These are phyloP conservation scores for Pseudopediastrum boryanum DNA, from an alignment of 139 green algal species.

Conservation along the genomic window DNA sequence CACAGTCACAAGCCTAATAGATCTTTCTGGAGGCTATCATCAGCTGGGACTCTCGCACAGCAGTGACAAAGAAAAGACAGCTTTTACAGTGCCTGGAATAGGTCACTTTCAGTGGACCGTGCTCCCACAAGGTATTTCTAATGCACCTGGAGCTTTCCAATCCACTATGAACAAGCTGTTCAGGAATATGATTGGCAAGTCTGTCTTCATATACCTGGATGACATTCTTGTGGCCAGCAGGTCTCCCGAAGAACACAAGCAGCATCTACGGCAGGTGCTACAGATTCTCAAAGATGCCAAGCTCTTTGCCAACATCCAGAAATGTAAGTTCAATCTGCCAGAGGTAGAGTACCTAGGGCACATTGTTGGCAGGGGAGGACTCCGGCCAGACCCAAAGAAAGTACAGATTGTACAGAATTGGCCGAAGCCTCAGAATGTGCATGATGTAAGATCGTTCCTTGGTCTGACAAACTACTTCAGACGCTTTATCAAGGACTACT, in stretches of 20 bases:
- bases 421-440: conserved; percentile 11
- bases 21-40: too few relatives aligned
- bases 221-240: conserved; percentile 43
- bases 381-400: conserved; percentile 22
- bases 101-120: conserved; percentile 38
- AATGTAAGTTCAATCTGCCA: conserved; percentile 33
- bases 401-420: conserved; percentile 28
- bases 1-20: conserved; percentile 7
- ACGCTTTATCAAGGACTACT: conserved; percentile 43
- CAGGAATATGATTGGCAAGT: conserved; percentile 1
- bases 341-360: conserved; percentile 36
- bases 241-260: conserved; percentile 18
- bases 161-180: conserved; percentile 36
- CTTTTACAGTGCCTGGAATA: conserved; percentile 43
- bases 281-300: conserved; percentile 8
- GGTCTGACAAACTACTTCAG: conserved; percentile 46
- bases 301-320: conserved; percentile 29
- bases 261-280: conserved; percentile 32
- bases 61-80: conserved; percentile 17
- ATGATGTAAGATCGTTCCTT: conserved; percentile 15
- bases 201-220: conserved; percentile 48
- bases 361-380: background rate
- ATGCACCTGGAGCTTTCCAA: too few relatives aligned
- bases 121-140: conserved; percentile 32
- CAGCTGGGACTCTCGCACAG: conserved; percentile 5